Evolutionary conservation across 2,329 filamentous ascomycete species (phyloP), one percentile per base, ranked within the genome.

Genomic region (Bisporella sp.): DNA sequence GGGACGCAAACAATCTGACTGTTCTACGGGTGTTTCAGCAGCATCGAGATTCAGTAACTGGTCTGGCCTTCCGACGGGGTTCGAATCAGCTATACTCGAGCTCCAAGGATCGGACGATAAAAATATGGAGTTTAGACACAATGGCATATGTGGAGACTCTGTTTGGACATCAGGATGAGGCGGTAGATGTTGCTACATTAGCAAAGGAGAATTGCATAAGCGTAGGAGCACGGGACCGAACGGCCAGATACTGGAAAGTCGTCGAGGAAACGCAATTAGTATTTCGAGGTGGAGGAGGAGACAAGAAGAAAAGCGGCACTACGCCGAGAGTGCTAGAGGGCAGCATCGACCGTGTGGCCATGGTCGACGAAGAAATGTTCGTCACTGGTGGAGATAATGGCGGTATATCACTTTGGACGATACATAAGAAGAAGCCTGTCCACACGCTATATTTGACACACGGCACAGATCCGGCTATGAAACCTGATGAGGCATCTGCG

Each of bases 381-480:
- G 84, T 99, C 54, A 99, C 93, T 0, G 93, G 92, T 28, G 88
- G 87, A 52, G 92, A 99, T 70, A 96, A 93, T 60, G 93, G 93
- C 48, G 80, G 85, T 5, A 74, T 99, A 47, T 85, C 84, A 1
- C 78, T 97, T 9, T 97, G 92, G 92, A 89, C 84, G 54, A 76
- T 90, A 28, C 80, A 91, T 65, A 96, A 95, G 73, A 99, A 99
- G 78, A 97, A 97, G 69, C 86, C 93, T 1, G 75, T 99, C 7
- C 87, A 84, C 68, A 87, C 88, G 3, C 71, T 93, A 42, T 78
- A 85, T 2, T 75, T 88, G 31, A 90, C 92, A 4, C 93, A 99
- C 68, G 93, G 93, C 32, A 72, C 95, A 47, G 90, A 96, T 53
- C 80, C 84, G 4, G 74, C 85, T 2, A 71, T 91, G 47, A 73